phyloP scores from a whole-genome alignment of 495 filamentous ascomycete genomes.

The Aspergillus campestris region DNA sequence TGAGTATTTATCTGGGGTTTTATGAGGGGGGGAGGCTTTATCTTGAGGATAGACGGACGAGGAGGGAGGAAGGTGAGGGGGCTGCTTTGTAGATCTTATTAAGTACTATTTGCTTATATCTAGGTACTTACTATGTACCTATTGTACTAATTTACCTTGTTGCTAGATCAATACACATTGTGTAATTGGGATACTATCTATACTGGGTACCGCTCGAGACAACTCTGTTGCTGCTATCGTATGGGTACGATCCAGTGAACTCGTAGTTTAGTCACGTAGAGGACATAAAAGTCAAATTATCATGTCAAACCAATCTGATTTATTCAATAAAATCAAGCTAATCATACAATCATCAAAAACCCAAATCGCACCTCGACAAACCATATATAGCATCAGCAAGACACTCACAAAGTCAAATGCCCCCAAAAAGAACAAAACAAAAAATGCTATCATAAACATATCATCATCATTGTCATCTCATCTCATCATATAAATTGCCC shows the following conservation, averaged over 20 bases:
- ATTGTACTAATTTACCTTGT: too few relatives aligned
- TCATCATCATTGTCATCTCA: not conserved
- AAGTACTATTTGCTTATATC: not conserved
- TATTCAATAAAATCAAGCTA: too few relatives aligned
- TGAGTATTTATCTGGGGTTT: constrained; percentile 75
- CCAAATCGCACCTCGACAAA: too few relatives aligned
- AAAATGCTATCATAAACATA: not conserved
- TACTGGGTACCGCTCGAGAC: too few relatives aligned
- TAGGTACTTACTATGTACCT: too few relatives aligned
- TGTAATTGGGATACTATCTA: too few relatives aligned
- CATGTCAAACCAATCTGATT: too few relatives aligned
- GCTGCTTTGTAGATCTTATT: not conserved
- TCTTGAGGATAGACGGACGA: constrained; percentile 42
- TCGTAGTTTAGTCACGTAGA: too few relatives aligned
- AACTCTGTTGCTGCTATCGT: too few relatives aligned
- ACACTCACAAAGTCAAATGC: not conserved
- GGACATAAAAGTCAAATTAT: too few relatives aligned
- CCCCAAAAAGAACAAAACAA: not conserved
- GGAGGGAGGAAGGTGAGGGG: not conserved
- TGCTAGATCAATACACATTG: too few relatives aligned
- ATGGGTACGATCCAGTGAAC: not conserved
- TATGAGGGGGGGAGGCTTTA: constrained; percentile 75
- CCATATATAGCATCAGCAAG: not conserved
- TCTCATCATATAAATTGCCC: not conserved
- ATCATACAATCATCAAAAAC: too few relatives aligned